Percentiles rank a stretch among this genome's conserved stretches.
These are phyloP conservation scores for Zygotorulaspora danielsina DNA, from an alignment of 805 yeast species.

Conservation along the genomic window DNA sequence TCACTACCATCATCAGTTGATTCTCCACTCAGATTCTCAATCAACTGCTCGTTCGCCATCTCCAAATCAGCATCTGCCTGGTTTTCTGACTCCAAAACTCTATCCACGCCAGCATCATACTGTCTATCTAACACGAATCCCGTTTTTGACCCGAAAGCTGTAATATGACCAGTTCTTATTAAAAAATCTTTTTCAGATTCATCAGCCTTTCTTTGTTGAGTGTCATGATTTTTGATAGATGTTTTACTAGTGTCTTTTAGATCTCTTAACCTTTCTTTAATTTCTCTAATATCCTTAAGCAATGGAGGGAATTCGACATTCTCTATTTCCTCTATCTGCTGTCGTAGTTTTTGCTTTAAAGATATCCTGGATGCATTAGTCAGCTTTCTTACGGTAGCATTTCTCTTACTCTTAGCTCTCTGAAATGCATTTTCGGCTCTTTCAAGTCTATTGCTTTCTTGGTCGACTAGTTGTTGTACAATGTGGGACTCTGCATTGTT, in stretches of 20 bases:
- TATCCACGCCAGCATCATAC: slow-evolving; percentile 32
- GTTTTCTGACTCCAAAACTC: slow-evolving; percentile 5
- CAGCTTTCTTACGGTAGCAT: slow-evolving; percentile 46
- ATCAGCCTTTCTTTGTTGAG: slow-evolving; percentile 45
- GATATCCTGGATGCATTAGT: slow-evolving; percentile 60
- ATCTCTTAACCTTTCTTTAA: slow-evolving; percentile 43
- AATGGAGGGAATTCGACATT: slow-evolving; percentile 50
- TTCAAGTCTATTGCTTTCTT: slow-evolving; percentile 70
- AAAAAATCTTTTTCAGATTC: slow-evolving; percentile 78
- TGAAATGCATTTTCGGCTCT: slow-evolving; percentile 52
- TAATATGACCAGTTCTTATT: slow-evolving; percentile 84
- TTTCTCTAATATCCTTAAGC: slow-evolving; percentile 61
- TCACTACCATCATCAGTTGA: slow-evolving; percentile 24
- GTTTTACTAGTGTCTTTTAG: slow-evolving; percentile 20
- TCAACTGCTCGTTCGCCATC: slow-evolving; percentile 23
- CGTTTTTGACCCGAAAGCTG: slow-evolving; percentile 79
- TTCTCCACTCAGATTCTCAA: slow-evolving; percentile 24
- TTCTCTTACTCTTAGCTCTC: slow-evolving; percentile 43
- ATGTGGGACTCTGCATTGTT: slow-evolving; percentile 62
- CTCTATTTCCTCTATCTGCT: slow-evolving; percentile 51
- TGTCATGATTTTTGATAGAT: slow-evolving; percentile 13
- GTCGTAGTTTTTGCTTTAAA: slow-evolving; percentile 49
- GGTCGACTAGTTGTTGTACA: slow-evolving; percentile 57
- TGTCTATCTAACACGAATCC: slow-evolving; percentile 43
- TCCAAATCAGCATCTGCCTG: slow-evolving; percentile 9